Evolutionary conservation across 192 early-diverging fungal species (phyloP).

Genomic region (Coemansia sp.): DNA sequence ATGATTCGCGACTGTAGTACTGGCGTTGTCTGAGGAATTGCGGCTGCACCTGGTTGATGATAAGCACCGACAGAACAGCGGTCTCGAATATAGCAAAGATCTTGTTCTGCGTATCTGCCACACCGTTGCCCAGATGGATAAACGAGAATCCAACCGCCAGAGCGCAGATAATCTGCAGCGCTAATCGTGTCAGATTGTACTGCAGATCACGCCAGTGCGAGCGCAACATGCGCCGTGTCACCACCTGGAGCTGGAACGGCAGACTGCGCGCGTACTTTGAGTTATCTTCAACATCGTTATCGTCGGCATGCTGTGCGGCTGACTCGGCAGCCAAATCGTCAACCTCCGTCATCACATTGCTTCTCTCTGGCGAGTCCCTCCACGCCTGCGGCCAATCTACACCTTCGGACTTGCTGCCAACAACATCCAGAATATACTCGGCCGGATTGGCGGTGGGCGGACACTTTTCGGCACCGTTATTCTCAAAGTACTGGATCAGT

Average conservation of each 20-base stretch:
- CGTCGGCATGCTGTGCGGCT: slow-evolving; percentile 9
- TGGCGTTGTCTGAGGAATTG: slow-evolving; percentile 67
- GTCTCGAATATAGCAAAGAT: slow-evolving; percentile 73
- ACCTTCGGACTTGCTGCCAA: slow-evolving; percentile 49
- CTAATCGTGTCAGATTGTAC: slow-evolving; percentile 74
- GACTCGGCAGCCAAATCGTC: slow-evolving; percentile 35
- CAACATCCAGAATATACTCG: slow-evolving; percentile 83
- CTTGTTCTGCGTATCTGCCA: slow-evolving; percentile 64
- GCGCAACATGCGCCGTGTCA: slow-evolving; percentile 63
- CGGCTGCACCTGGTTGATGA: slow-evolving; percentile 72
- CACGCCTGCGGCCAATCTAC: slow-evolving; percentile 77
- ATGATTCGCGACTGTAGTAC: slow-evolving; percentile 67
- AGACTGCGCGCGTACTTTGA: slow-evolving; percentile 54
- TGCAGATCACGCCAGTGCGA: slow-evolving; percentile 73
- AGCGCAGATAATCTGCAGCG: slow-evolving; percentile 60
- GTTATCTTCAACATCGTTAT: slow-evolving; percentile 26
- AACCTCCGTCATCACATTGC: slow-evolving; percentile 54
- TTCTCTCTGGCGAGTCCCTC: slow-evolving; percentile 59
- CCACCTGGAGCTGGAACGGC: slow-evolving; percentile 59
- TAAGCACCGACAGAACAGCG: slow-evolving; percentile 63
- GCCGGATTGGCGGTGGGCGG: slow-evolving; percentile 73
- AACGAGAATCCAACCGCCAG: slow-evolving; percentile 76
- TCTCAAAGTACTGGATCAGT: slow-evolving; percentile 77
- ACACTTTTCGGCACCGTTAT: slow-evolving; percentile 69
- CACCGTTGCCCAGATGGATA: slow-evolving; percentile 60